Evolutionary conservation across 2,329 filamentous ascomycete species (phyloP).

Genomic region (Amylocarpus encephaloides): DNA sequence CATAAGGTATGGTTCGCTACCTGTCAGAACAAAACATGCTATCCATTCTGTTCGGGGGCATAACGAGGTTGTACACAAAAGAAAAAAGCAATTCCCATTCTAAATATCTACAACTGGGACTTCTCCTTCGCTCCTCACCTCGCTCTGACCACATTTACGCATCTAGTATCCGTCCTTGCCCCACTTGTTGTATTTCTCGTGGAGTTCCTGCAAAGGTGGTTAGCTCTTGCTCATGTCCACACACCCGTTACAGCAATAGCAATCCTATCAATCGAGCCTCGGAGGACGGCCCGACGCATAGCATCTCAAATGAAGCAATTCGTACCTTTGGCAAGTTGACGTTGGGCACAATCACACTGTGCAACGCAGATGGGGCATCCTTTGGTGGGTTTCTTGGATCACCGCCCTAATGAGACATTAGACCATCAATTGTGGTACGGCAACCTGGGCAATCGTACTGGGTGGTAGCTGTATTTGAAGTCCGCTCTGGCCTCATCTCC

Average conservation of each 20-base stretch:
- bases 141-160: constrained; percentile 33
- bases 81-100: constrained; percentile 6
- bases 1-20: too few species aligned
- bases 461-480: constrained; percentile 53
- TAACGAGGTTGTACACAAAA: neutral
- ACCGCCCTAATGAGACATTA: constrained; percentile 51
- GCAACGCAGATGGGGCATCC: constrained; percentile 91
- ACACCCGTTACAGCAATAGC: neutral
- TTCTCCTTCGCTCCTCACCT: constrained; percentile 4
- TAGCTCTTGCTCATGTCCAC: constrained; percentile 7
- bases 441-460: constrained; percentile 20
- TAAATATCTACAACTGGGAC: constrained; percentile 27
- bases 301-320: neutral
- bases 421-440: neutral
- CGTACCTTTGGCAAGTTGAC: constrained; percentile 85
- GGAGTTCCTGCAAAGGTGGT: constrained; percentile 57
- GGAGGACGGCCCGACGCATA: neutral
- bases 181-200: constrained; percentile 99
- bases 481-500: constrained; percentile 53
- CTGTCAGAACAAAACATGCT: too few species aligned
- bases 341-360: constrained; percentile 89
- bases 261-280: neutral
- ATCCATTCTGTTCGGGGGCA: too few species aligned
- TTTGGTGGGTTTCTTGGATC: constrained; percentile 68
- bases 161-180: constrained; percentile 79